phyloP scores from a whole-genome alignment of 345 rosid genomes.

The Pistacia atlantica region DNA sequence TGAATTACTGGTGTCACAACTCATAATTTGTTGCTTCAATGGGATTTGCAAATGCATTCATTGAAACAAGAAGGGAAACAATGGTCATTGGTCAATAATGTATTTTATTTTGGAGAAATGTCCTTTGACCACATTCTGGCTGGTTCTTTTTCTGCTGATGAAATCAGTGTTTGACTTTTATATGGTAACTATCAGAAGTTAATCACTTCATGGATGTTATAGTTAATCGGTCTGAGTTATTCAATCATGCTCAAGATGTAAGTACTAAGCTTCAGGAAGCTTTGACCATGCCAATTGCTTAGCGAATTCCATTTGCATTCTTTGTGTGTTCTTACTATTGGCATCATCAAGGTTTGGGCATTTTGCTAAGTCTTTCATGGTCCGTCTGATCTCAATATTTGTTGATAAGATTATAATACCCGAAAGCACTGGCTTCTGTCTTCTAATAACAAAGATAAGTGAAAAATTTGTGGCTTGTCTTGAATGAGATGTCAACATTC shows the following conservation, averaged over 20 bases:
- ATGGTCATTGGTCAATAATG: background rate
- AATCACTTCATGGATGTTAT: background rate
- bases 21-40: background rate
- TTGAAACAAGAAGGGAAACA: background rate
- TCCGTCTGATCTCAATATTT: too few species aligned
- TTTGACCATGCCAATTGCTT: too few species aligned
- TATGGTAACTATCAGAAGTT: background rate
- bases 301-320: too few species aligned
- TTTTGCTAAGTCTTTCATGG: too few species aligned
- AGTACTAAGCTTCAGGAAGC: too few species aligned
- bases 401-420: too few species aligned
- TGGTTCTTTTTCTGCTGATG: background rate
- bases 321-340: too few species aligned
- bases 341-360: too few species aligned
- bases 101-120: background rate
- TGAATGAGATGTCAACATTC: background rate
- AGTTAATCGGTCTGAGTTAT: too few species aligned
- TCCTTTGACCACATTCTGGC: background rate
- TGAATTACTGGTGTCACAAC: background rate
- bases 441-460: too few species aligned
- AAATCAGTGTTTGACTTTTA: background rate
- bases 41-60: slow-evolving; percentile 15
- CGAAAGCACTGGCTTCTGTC: too few species aligned
- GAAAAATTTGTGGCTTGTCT: background rate
- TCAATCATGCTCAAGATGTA: too few species aligned